Percentiles rank a stretch among this genome's conserved stretches.
Conservation (phyloP, 768 basidiomycete genomes). For the Tylopilus intermedius region DNA sequence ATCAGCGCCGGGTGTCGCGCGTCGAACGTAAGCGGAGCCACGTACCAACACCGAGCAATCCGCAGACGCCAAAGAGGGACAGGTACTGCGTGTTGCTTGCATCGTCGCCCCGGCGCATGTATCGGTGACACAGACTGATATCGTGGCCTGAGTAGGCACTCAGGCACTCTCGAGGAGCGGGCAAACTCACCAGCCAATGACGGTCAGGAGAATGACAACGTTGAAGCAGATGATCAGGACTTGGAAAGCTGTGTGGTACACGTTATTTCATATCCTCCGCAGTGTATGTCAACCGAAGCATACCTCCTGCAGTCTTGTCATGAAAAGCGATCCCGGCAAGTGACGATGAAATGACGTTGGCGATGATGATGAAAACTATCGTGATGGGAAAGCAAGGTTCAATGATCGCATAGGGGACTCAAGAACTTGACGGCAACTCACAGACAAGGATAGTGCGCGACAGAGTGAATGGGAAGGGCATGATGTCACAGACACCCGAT, state of each 20-base stretch:
- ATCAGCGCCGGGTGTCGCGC: background rate
- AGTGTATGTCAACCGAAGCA: background rate
- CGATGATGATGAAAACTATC: conserved; percentile 15
- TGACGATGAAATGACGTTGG: conserved; percentile 10
- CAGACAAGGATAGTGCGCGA: conserved; percentile 18
- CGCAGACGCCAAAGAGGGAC: conserved; percentile 18
- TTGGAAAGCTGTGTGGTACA: conserved; percentile 18
- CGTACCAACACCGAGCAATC: conserved; percentile 20
- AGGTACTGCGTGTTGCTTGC: conserved; percentile 22
- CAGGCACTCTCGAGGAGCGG: background rate
- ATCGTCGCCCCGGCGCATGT: conserved; percentile 12
- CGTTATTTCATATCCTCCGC: background rate
- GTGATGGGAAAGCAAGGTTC: background rate
- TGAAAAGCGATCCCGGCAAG: conserved; percentile 18
- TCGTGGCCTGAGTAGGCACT: background rate
- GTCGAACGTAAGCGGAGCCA: background rate
- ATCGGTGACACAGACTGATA: conserved; percentile 16
- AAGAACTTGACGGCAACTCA: conserved; percentile 4
- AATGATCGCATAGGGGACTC: background rate
- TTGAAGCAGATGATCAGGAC: conserved; percentile 11
- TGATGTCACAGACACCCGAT: conserved; percentile 23
- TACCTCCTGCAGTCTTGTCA: conserved; percentile 22
- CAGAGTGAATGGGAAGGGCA: conserved; percentile 24
- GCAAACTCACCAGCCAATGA: conserved; percentile 20
- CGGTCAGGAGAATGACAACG: conserved; percentile 7